phyloP scores from a whole-genome alignment of 2,329 filamentous ascomycete species.

The Nothophoma quercina region DNA sequence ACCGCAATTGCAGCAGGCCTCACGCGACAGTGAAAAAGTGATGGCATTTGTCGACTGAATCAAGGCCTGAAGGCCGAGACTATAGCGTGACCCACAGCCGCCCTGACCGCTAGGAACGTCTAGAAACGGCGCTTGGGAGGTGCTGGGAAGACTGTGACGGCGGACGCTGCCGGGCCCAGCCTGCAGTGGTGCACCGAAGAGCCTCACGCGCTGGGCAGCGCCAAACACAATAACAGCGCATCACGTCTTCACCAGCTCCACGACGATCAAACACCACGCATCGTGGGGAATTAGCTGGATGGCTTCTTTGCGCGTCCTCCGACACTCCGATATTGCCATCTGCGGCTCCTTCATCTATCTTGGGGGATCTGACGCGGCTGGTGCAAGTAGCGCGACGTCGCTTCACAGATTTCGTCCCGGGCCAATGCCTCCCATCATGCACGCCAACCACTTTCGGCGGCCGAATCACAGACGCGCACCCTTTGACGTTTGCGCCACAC shows the following conservation, averaged over 20 bases:
- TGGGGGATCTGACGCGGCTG: slow-evolving; percentile 12
- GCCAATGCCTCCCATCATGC: slow-evolving; percentile 13
- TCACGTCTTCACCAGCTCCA: not conserved
- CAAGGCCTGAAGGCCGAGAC: slow-evolving; percentile 10
- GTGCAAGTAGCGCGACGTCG: slow-evolving; percentile 8
- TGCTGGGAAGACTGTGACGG: not conserved
- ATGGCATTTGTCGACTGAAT: slow-evolving; percentile 4
- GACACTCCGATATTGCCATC: slow-evolving; percentile 14
- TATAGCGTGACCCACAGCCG: slow-evolving; percentile 1
- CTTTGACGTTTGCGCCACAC: slow-evolving; percentile 12
- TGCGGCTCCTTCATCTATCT: slow-evolving; percentile 17
- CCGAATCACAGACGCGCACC: slow-evolving; percentile 6
- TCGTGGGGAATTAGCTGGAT: slow-evolving; percentile 14
- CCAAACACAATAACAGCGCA: not conserved
- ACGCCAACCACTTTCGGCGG: slow-evolving; percentile 1
- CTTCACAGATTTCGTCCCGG: slow-evolving; percentile 6
- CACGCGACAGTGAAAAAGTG: slow-evolving; percentile 7
- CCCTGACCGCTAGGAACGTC: not conserved
- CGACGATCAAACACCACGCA: slow-evolving; percentile 17
- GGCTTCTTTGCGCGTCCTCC: slow-evolving; percentile 12
- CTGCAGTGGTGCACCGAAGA: slow-evolving; percentile 7
- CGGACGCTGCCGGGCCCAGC: slow-evolving; percentile 14
- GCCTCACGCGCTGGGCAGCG: slow-evolving; percentile 7
- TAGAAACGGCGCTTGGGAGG: not conserved
- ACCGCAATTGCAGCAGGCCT: slow-evolving; percentile 10